Conservation (phyloP, 108 stramenopile genomes). For the Schizochytrium sp. region DNA sequence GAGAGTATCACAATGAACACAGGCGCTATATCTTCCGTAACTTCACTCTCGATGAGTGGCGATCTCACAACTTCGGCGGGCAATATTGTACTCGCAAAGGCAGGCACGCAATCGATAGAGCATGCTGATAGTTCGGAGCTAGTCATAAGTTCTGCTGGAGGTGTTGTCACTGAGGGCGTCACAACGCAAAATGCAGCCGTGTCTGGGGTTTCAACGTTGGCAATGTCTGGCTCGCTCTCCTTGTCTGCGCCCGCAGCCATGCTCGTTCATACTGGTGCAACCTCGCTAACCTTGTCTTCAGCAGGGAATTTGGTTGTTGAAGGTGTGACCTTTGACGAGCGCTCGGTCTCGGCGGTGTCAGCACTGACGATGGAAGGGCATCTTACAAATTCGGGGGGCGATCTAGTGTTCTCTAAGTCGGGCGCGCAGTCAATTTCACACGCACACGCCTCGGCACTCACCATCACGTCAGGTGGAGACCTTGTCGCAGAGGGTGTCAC, state of each 20-base stretch:
- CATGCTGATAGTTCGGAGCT: not conserved
- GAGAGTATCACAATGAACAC: not conserved
- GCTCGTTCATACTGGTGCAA: not conserved
- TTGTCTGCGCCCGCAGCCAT: not conserved
- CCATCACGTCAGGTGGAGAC: not conserved
- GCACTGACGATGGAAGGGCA: not conserved
- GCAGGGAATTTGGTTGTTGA: not conserved
- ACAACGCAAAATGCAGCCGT: not conserved
- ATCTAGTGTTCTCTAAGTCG: not conserved
- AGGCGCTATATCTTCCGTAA: not conserved
- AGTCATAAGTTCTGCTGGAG: not conserved
- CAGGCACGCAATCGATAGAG: not conserved
- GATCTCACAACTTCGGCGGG: not conserved
- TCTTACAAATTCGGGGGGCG: not conserved
- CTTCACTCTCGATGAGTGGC: not conserved
- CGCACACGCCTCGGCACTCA: not conserved
- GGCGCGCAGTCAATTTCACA: not conserved
- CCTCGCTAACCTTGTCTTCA: not conserved
- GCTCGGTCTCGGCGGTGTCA: not conserved
- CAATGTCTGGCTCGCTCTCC: not conserved
- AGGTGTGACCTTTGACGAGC: not conserved
- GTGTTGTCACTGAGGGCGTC: not conserved
- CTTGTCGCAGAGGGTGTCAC: not conserved
- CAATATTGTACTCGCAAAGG: not conserved
- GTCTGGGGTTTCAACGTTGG: not conserved